These are phyloP conservation scores for Globisporangium parvum DNA, from an alignment of 352 stramenopile species.

Conservation along the genomic window DNA sequence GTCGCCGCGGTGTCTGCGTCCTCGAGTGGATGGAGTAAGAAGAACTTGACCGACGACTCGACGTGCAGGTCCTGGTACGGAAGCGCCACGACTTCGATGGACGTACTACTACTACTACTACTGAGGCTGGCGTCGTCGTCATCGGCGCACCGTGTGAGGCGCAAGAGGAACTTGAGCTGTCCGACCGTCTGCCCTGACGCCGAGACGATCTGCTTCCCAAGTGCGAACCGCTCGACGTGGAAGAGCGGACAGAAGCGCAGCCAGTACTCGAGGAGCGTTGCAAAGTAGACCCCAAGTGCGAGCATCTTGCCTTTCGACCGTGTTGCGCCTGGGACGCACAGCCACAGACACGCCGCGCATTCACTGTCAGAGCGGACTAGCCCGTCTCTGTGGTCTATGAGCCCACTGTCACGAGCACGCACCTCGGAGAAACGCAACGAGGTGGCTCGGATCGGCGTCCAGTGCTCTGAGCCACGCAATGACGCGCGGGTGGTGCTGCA, in stretches of 20 bases:
- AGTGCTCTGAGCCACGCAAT: constrained; percentile 42
- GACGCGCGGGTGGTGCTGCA: constrained; percentile 22
- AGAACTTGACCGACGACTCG: constrained; percentile 81
- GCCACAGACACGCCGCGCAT: too few species aligned
- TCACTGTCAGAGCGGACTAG: neutral
- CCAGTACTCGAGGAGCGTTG: constrained; percentile 65
- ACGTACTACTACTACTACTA: too few species aligned
- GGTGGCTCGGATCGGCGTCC: constrained; percentile 28
- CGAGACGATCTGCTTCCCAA: constrained; percentile 61
- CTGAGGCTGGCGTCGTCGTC: neutral
- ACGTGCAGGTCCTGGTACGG: constrained; percentile 37
- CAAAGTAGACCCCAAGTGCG: constrained; percentile 69
- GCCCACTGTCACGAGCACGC: neutral
- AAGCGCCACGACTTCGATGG: too few species aligned
- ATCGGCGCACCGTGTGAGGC: constrained; percentile 3
- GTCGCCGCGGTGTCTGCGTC: neutral
- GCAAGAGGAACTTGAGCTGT: constrained; percentile 77
- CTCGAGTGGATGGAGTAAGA: constrained; percentile 44
- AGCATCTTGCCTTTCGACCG: constrained; percentile 26
- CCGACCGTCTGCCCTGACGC: constrained; percentile 54
- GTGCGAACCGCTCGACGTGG: constrained; percentile 32
- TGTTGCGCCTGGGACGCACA: constrained; percentile 23
- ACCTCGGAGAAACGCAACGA: constrained; percentile 54
- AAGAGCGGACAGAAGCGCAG: constrained; percentile 44
- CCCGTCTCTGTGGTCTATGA: neutral